phyloP scores from a whole-genome alignment of 768 basidiomycete species.

The Tylopilus balloui region DNA sequence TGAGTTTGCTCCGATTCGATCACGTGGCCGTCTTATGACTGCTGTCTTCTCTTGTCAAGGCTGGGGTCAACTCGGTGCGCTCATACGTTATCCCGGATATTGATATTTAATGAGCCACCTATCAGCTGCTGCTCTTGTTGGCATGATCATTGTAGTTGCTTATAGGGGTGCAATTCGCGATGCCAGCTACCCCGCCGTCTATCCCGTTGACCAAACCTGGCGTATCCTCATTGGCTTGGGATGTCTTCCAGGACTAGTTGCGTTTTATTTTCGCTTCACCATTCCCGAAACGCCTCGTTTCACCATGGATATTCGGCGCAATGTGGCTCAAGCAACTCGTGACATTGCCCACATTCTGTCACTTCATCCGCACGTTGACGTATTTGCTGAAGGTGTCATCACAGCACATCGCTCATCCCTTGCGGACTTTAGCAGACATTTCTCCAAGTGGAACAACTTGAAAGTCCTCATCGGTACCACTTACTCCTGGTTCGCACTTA shows the following conservation, averaged over 20 bases:
- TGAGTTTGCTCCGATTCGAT: slow-evolving; percentile 74
- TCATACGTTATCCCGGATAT: background rate
- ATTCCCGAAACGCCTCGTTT: slow-evolving; percentile 89
- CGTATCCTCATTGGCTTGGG: slow-evolving; percentile 85
- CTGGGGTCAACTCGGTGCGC: slow-evolving; percentile 80
- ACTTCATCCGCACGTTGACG: slow-evolving; percentile 37
- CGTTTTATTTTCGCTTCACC: slow-evolving; percentile 85
- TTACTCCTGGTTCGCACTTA: slow-evolving; percentile 90
- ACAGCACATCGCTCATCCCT: slow-evolving; percentile 61
- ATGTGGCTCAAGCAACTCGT: slow-evolving; percentile 64
- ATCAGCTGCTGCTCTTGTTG: slow-evolving; percentile 62
- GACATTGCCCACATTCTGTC: slow-evolving; percentile 67
- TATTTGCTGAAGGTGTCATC: slow-evolving; percentile 43
- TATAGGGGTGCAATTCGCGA: slow-evolving; percentile 56
- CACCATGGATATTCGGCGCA: slow-evolving; percentile 86
- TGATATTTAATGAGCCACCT: background rate
- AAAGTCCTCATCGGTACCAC: slow-evolving; percentile 74
- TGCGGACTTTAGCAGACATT: slow-evolving; percentile 63
- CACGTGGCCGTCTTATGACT: slow-evolving; percentile 83
- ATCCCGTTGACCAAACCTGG: slow-evolving; percentile 75
- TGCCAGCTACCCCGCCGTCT: slow-evolving; percentile 33
- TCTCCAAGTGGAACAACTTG: slow-evolving; percentile 67
- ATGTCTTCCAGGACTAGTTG: slow-evolving; percentile 70
- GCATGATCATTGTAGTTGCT: slow-evolving; percentile 55
- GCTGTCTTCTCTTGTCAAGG: slow-evolving; percentile 83